Base-by-base conservation (phyloP, 2,329 filamentous ascomycete genomes). In the Camillea tinctor region DNA sequence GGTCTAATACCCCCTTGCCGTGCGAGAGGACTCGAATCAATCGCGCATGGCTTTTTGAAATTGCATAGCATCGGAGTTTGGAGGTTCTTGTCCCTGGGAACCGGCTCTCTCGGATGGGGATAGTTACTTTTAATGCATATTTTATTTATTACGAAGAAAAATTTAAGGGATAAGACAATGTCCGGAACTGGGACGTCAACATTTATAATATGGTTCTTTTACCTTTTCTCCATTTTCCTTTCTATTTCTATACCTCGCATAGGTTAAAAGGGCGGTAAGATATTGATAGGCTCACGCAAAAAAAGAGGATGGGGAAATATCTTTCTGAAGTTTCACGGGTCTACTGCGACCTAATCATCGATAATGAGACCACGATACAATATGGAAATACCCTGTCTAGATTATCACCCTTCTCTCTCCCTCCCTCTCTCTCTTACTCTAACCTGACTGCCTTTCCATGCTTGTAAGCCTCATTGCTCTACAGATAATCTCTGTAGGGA, bases 31-130 rank as follows among this genome's bases (percentile, higher is more conserved):
- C 57, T 50, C 13, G 50, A 49, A 21, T 20, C 26, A 7, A 30
- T 30, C 3, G 52, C 52, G 36, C 36, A 17, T 50, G 54, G 52
- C 52, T 55, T 30, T 57, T 36, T 60, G 21, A 58, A 55, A 66
- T 56, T 63, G 67, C 70, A 72, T 72, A 72, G 71, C 71, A 64
- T 66, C 52, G 71, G 71, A 69, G 71, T 73, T 71, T 11, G 67
- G 59, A 54, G 40, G 52, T 55, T 59, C 50, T 52, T 60, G 57
- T 52, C 26, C 44, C 22, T 23, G 56, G 57, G 51, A 40, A 50
- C 52, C 49, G 49, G 21, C 44, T 55, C 50, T 40, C 15, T 20
- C 50, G 56, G 23, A 49, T 56, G 40, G 40, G 21, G 57, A 54
- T 30, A 54, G 11, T 36, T 58, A 52, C 44, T 19, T 24, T 55